phyloP scores from a whole-genome alignment of 805 yeast genomes.

The Candida bentonensis region DNA sequence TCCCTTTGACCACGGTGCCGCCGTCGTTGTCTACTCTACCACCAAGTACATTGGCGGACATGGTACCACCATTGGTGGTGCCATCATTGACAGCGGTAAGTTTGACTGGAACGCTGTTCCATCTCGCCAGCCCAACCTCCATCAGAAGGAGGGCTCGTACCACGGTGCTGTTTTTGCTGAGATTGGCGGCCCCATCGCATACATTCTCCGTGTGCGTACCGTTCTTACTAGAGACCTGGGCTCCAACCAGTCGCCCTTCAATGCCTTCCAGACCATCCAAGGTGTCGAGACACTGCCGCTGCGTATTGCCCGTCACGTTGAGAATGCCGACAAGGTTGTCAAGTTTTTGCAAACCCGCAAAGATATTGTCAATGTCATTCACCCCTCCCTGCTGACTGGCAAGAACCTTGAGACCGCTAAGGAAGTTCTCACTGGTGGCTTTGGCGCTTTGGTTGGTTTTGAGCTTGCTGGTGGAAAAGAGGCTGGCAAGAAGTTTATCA shows the following conservation, averaged over 20 bases:
- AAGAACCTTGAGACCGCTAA: slow-evolving; percentile 62
- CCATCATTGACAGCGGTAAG: slow-evolving; percentile 77
- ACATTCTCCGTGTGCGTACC: slow-evolving; percentile 63
- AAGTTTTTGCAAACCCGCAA: slow-evolving; percentile 50
- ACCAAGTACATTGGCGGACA: slow-evolving; percentile 98
- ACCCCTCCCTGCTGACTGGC: slow-evolving; percentile 31
- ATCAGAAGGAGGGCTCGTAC: slow-evolving; percentile 84
- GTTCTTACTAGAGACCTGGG: slow-evolving; percentile 88
- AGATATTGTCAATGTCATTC: slow-evolving; percentile 74
- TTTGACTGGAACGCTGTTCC: slow-evolving; percentile 85
- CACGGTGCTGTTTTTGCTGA: slow-evolving; percentile 79
- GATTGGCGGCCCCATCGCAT: slow-evolving; percentile 69
- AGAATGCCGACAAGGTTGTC: slow-evolving; percentile 72
- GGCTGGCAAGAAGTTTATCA: slow-evolving; percentile 75
- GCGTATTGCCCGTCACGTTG: slow-evolving; percentile 85
- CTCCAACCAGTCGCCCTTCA: slow-evolving; percentile 79
- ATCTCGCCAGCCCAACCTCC: slow-evolving; percentile 80
- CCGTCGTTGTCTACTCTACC: slow-evolving; percentile 84
- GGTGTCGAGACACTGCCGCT: slow-evolving; percentile 91
- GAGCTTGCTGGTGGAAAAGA: slow-evolving; percentile 60
- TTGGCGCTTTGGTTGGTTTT: slow-evolving; percentile 79
- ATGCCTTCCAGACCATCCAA: slow-evolving; percentile 69
- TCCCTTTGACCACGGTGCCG: slow-evolving; percentile 84
- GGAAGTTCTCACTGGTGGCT: slow-evolving; percentile 67
- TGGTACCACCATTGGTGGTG: slow-evolving; percentile 91